Evolutionary conservation across 495 filamentous ascomycete genomes (phyloP), one percentile per base, ranked within the genome.

Genomic region (Talaromyces stipitatus): DNA sequence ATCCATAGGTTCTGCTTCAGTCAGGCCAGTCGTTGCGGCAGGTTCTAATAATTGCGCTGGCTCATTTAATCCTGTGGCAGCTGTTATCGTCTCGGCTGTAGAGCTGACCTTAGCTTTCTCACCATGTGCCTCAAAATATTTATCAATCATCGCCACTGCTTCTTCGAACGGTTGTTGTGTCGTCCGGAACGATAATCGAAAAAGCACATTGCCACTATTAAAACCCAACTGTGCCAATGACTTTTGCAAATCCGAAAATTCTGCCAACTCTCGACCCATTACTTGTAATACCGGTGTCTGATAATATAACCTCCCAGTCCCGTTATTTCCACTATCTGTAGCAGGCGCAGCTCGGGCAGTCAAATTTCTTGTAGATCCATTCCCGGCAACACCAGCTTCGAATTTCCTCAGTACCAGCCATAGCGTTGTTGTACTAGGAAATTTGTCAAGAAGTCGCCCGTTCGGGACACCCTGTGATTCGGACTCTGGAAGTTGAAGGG

Each of bases 371-470:
- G 80, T 80, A 11, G 67, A 78, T 33, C 79, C 74, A 51, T 69
- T 74, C 41, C 79, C 78, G 32, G 79, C 78, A 50, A 77, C 79
- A 24, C 80, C 78, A 50, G 79, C 82, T 70, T 98, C 94, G 64
- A 97, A 96, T 63, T 89, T 88, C 51, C 92, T 87, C 46, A 97
- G 68, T 22, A 97, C 73, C 50, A 87, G 76, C 95, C 95, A 98
- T 65, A 97, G 63, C 12, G 88, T 86, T 29, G 89, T 91, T 55
- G 87, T 85, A 67, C 85, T 91, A 1, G 91, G 81, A 48, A 96
- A 86, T 66, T 94, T 95, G 64, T 94, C 85, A 27, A 81, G 80
- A 56, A 94, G 72, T 22, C 92, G 86, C 43, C 77, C 76, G 57
- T 78, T 84, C 9, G 75, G 75, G 10, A 72, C 72, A 50, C 74